Evolutionary conservation across 805 yeast genomes (phyloP), one percentile per base, ranked within the genome.

Genomic region (Pichia ethanolica): DNA sequence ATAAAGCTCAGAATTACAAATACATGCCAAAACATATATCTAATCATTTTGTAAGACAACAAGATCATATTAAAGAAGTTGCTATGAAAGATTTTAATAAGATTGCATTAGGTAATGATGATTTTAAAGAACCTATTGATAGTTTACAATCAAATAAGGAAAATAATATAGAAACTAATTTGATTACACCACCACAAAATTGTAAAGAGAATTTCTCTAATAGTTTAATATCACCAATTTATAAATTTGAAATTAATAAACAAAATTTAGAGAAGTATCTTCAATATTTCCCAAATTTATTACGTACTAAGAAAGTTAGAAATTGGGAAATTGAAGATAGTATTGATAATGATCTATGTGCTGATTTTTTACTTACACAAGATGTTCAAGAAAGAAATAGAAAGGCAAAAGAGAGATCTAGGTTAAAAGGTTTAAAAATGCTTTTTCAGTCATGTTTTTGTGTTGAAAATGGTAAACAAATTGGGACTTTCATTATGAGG

Each of bases 351-450:
- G 79, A 73, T 62, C 81, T 78, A 53, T 63, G 79, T 38, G 68
- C 80, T 27, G 86, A 79, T 46, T 80, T 82, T 53, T 84, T 86
- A 0, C 66, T 65, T 5, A 76, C 84, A 0, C 85, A 78, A 52
- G 79, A 81, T 55, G 60, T 66, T 11, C 56, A 46, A 1, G 64
- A 59, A 40, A 79, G 73, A 49, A 70, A 69, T 53, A 41, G 43
- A 20, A 54, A 47, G 28, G 56, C 63, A 12, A 41, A 49, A 32
- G 48, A 53, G 28, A 45, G 72, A 20, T 61, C 72, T 5, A 57
- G 59, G 39, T 60, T 66, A 35, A 73, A 68, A 42, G 77, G 79
- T 0, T 62, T 71, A 44, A 66, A 69, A 27, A 62, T 83, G 46
- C 64, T 79, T 27, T 60, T 66, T 35, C 72, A 72, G 45, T 72